Conservation (phyloP, 2,329 filamentous ascomycete genomes). For the Cadophora sp. region DNA sequence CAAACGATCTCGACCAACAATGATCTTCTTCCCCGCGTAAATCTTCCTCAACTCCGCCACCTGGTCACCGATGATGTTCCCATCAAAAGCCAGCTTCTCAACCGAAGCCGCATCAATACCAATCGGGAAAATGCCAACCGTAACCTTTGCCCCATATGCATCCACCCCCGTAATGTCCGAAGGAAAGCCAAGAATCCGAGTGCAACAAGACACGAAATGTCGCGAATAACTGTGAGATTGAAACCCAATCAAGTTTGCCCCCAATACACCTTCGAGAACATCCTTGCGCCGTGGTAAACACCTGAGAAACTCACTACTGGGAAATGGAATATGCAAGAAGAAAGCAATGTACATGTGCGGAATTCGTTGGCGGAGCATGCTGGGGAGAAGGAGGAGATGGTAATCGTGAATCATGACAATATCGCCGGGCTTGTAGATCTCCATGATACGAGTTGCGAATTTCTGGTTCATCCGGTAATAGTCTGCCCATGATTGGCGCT, state of each 20-base stretch:
- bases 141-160: conserved; percentile 86
- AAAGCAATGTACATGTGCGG: conserved; percentile 94
- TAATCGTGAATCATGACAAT: conserved; percentile 95
- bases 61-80: conserved; percentile 73
- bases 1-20: conserved; percentile 91
- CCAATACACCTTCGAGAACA: conserved; percentile 86
- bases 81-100: conserved; percentile 75
- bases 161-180: conserved; percentile 86
- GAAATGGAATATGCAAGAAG: conserved; percentile 93
- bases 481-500: conserved; percentile 87
- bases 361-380: conserved; percentile 82
- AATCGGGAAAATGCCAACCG: conserved; percentile 92
- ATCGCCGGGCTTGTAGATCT: conserved; percentile 90
- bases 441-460: conserved; percentile 87
- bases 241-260: conserved; percentile 92
- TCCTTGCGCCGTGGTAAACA: conserved; percentile 90
- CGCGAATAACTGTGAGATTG: conserved; percentile 95
- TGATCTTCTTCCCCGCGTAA: conserved; percentile 91
- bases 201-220: conserved; percentile 94
- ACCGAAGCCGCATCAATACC: conserved; percentile 89
- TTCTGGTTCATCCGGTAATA: conserved; percentile 93
- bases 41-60: conserved; percentile 74
- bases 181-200: conserved; percentile 86
- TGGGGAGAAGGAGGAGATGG: conserved; percentile 88
- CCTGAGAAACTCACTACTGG: conserved; percentile 92